Conservation (phyloP, 2,329 filamentous ascomycete genomes). For the Sordariomycetes sp. region DNA sequence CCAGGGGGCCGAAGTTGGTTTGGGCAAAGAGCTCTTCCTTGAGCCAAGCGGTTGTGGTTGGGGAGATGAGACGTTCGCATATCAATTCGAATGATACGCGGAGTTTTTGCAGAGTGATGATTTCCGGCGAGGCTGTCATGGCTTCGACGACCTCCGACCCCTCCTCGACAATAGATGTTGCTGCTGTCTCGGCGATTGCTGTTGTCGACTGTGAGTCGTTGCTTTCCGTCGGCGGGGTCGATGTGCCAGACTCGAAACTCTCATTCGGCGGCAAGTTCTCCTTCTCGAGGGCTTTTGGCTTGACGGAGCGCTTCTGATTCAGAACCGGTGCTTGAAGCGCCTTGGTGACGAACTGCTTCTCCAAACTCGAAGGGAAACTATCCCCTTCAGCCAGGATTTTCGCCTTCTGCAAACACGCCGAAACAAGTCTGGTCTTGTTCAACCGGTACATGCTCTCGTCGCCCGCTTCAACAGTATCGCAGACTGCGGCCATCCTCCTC, state of each 20-base stretch:
- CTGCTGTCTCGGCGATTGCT: slow-evolving; percentile 24
- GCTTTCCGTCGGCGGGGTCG: slow-evolving; percentile 13
- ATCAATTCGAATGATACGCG: slow-evolving; percentile 58
- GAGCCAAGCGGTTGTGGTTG: slow-evolving; percentile 31
- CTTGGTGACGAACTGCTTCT: slow-evolving; percentile 73
- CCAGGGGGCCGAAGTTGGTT: slow-evolving; percentile 53
- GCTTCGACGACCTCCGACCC: slow-evolving; percentile 22
- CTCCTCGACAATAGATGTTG: slow-evolving; percentile 31
- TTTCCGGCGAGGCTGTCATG: slow-evolving; percentile 34
- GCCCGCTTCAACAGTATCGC: slow-evolving; percentile 74
- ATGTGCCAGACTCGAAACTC: slow-evolving; percentile 10
- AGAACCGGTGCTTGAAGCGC: slow-evolving; percentile 69
- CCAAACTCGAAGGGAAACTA: slow-evolving; percentile 65
- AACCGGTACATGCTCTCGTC: slow-evolving; percentile 81
- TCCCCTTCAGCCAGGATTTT: slow-evolving; percentile 53
- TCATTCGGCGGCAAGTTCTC: background rate
- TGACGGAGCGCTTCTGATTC: slow-evolving; percentile 51
- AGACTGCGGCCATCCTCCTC: slow-evolving; percentile 58
- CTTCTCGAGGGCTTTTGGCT: slow-evolving; percentile 5
- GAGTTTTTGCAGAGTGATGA: slow-evolving; percentile 53
- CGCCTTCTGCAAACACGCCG: slow-evolving; percentile 62
- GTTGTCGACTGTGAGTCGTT: slow-evolving; percentile 32
- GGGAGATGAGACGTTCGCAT: slow-evolving; percentile 48
- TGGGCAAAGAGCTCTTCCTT: slow-evolving; percentile 28
- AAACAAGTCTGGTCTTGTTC: slow-evolving; percentile 60